Conservation (phyloP, 1,284 basidiomycete genomes). For the Violaceomyces palustris region DNA sequence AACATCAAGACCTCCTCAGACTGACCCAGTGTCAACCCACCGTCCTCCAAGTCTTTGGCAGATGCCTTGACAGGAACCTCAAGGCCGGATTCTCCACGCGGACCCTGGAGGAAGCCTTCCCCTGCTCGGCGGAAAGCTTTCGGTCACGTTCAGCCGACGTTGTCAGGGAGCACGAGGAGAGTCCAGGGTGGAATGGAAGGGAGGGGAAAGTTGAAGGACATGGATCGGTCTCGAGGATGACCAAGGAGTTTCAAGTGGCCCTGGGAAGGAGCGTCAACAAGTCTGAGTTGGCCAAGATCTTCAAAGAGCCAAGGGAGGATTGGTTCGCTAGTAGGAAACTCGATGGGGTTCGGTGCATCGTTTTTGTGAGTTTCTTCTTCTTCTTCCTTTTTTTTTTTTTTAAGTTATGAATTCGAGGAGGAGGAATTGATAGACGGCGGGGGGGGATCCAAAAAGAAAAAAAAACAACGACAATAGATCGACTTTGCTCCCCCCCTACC, state of each 20-base stretch:
- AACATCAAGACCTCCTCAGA: slow-evolving; percentile 6
- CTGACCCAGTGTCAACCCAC: slow-evolving; percentile 15
- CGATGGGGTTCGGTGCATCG: slow-evolving; percentile 36
- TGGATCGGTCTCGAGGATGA: too few relatives aligned
- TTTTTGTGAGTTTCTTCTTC: slow-evolving; percentile 4
- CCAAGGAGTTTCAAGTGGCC: slow-evolving; percentile 30
- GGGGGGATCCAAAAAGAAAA: too few relatives aligned
- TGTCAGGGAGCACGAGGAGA: too few relatives aligned
- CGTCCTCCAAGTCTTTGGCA: slow-evolving; percentile 26
- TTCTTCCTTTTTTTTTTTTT: too few relatives aligned
- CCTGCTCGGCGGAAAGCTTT: too few relatives aligned
- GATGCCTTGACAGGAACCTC: slow-evolving; percentile 40
- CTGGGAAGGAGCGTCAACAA: slow-evolving; percentile 18
- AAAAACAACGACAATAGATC: too few relatives aligned
- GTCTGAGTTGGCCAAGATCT: slow-evolving; percentile 7
- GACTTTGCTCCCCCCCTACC: not conserved
- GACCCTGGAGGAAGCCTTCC: slow-evolving; percentile 17
- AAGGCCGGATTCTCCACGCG: slow-evolving; percentile 25
- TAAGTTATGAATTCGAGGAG: too few relatives aligned
- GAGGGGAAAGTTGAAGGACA: too few relatives aligned
- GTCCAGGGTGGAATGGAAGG: too few relatives aligned
- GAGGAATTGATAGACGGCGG: too few relatives aligned
- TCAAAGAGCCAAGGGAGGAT: slow-evolving; percentile 1
- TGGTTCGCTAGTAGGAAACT: slow-evolving; percentile 40
- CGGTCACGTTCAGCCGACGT: too few relatives aligned